Conservation (phyloP, 768 basidiomycete genomes). For the Russula compacta region DNA sequence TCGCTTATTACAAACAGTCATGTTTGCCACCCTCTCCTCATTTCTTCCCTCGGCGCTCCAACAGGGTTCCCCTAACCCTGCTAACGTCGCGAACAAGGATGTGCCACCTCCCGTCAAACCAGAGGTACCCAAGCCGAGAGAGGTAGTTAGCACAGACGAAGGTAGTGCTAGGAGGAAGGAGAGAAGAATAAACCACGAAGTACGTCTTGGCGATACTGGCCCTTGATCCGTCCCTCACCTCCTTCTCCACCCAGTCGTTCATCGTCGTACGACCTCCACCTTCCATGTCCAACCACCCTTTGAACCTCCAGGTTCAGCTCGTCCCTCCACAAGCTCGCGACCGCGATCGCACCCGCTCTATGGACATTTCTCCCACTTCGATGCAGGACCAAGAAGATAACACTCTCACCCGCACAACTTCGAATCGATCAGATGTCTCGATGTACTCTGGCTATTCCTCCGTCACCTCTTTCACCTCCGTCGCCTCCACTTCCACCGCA, state of each 20-base stretch:
- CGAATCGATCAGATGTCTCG: conserved; percentile 44
- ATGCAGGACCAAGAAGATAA: conserved; percentile 20
- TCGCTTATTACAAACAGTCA: conserved; percentile 4
- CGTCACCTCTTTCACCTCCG: conserved; percentile 31
- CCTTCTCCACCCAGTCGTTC: conserved; percentile 51
- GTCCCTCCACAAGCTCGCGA: conserved; percentile 57
- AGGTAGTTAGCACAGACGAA: conserved; percentile 23
- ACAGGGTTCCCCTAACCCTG: conserved; percentile 14
- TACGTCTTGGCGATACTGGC: conserved; percentile 21
- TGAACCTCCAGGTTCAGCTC: conserved; percentile 88
- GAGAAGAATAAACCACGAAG: conserved; percentile 42
- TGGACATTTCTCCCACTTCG: conserved; percentile 33
- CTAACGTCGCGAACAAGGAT: not conserved
- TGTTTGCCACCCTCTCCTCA: conserved; percentile 16
- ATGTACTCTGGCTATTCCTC: conserved; percentile 42
- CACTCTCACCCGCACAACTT: conserved; percentile 34
- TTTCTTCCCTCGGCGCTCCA: conserved; percentile 14
- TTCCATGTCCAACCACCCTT: conserved; percentile 71
- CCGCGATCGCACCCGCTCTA: conserved; percentile 31
- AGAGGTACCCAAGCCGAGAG: conserved; percentile 1
- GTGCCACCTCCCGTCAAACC: not conserved
- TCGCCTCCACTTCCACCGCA: conserved; percentile 31
- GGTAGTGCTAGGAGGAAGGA: conserved; percentile 36
- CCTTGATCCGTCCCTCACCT: not conserved
- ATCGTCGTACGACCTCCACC: conserved; percentile 89